Evolutionary conservation across 2,329 filamentous ascomycete genomes (phyloP).

Genomic region (Aaosphaeria pasadenensis): DNA sequence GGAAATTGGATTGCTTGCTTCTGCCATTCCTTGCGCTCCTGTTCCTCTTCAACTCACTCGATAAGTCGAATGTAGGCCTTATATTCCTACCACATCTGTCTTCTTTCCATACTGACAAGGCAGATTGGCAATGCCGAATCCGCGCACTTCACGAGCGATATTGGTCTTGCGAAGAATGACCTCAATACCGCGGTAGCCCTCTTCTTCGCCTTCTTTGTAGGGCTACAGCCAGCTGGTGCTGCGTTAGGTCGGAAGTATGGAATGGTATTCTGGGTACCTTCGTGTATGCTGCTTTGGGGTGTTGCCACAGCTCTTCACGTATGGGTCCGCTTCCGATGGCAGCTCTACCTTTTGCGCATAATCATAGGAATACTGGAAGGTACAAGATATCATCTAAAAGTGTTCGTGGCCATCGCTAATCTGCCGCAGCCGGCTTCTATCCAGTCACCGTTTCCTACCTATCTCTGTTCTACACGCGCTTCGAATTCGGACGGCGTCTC

Average conservation of each 20-base stretch:
- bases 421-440: conserved; percentile 53
- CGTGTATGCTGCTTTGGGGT: conserved; percentile 56
- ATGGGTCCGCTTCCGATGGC: conserved; percentile 46
- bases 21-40: conserved; percentile 52
- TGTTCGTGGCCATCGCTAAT: conserved; percentile 4
- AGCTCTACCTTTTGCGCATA: conserved; percentile 46
- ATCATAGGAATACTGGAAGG: conserved; percentile 48
- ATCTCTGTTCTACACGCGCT: conserved; percentile 57
- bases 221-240: conserved; percentile 55
- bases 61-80: conserved; percentile 47
- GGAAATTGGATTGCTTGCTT: conserved; percentile 50
- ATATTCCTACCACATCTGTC: neutral
- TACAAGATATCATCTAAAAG: conserved; percentile 12
- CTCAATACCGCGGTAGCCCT: conserved; percentile 56
- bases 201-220: conserved; percentile 60
- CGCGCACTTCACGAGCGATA: conserved; percentile 58
- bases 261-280: conserved; percentile 56
- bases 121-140: conserved; percentile 55
- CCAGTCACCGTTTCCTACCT: conserved; percentile 59
- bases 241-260: conserved; percentile 57
- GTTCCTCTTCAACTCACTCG: conserved; percentile 53
- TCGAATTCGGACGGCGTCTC: conserved; percentile 54
- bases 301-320: conserved; percentile 48
- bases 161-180: conserved; percentile 51
- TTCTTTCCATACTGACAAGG: neutral